Evolutionary conservation across 75 land plant species (phyloP), one percentile per base, ranked within the genome.

Genomic region (Cupressus sempervirens): DNA sequence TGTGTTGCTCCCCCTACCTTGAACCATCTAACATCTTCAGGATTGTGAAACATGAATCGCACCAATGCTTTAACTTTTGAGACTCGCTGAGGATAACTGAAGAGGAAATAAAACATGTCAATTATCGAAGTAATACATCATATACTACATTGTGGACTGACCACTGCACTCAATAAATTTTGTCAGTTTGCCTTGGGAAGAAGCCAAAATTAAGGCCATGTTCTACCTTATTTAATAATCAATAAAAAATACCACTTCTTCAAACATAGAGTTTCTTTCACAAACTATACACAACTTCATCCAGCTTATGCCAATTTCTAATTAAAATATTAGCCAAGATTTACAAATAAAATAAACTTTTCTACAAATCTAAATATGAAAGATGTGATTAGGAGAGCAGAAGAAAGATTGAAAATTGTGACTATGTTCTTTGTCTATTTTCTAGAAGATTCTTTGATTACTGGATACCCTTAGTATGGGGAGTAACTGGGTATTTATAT

Each of bases 11-110:
- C n/a, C 14, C 75, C 32, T 89, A 95, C 99, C 95, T 94, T 95
- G 87, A 95, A 97, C 96, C 96, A 97, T 89, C 93, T 93, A 65
- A 95, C 99, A 87, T 97, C 99, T 58, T 95, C 99, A 18, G 99
- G 96, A 85, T 88, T 94, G 85, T 97, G 99, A 82, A 97, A 97
- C 99, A 97, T 97, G 72, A 90, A 97, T 83, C 99, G 86, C 30
- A 97, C 95, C 10, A 89, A 82, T 16, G 97, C 93, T 84, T 95
- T 97, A 45, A 87, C 77, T 83, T 97, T 97, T 73, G 94, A 92
- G 18, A 97, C 99, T 75, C 96, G 83, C 58, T 89, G 96, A 34
- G 99, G 99, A 72, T 95, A 95, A 70, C 99, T 97, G 97, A n/a
- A n/a, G 30, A 62, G 36, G 46, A 45, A 48, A 87, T 35, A 58